Base-by-base conservation (phyloP, 1,284 basidiomycete species). In the Tylopilus sp. region DNA sequence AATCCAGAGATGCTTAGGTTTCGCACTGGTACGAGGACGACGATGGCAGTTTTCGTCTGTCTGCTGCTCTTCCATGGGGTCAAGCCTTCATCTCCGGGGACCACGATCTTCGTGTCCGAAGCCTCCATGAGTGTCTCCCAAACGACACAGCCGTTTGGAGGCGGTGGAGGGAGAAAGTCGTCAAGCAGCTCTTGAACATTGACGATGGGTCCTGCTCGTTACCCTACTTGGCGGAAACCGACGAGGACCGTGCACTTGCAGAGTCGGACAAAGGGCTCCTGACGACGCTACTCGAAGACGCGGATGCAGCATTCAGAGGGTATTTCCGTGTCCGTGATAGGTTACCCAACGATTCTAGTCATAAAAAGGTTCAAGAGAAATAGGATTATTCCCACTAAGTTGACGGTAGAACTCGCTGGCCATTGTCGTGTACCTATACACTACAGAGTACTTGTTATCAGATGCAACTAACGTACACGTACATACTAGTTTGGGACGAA, bases 91-190 rank as follows among this genome's bases (percentile, higher is more conserved):
- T 45, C 52, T 3, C 9, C 5, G 0, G n/a, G 10, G 40, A 53
- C n/a, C 8, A n/a, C 8, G 8, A 8, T 1, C 31, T 5, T 35
- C 50, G 50, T 14, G 6, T 0, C 6, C 41, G 24, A 29, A 43
- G 58, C 17, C 57, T 67, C 31, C n/a, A 42, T 6, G 41, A 37
- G 3, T 55, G 57, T 26, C 3, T 70, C 19, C 31, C 59, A 14
- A 64, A 64, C 20, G 42, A 66, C 2, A 67, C 61, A 3, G 8
- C 17, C 7, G 57, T 66, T 17, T 67, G 65, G 67, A 43, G 8
- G 20, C 26, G 28, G 17, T 69, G 61, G 67, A 57, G 10, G 31
- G 10, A 33, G 1, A 65, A 51, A 36, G 60, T 65, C 9, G 20
- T 57, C 8, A 8, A 39, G 6, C 61, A 65, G 19, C 39, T 63